Evolutionary conservation across 2,329 filamentous ascomycete species (phyloP).

Genomic region (Drechslerella dactyloides): DNA sequence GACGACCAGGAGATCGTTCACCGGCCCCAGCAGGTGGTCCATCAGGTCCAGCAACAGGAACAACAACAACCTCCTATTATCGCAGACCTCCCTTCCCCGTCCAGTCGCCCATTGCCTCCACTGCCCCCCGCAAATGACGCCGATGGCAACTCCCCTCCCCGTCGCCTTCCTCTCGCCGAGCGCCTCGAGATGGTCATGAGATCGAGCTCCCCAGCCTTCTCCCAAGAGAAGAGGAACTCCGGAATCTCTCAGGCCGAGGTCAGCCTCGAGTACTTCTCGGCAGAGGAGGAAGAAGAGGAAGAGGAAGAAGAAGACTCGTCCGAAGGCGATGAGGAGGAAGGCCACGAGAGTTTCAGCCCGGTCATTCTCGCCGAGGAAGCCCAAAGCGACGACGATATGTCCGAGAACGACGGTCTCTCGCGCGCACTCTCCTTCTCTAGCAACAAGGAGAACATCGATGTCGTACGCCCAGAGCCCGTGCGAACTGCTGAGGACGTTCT

Average conservation of each 20-base stretch:
- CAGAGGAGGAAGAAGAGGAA: slow-evolving; percentile 62
- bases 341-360: slow-evolving; percentile 51
- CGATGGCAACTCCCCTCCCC: slow-evolving; percentile 20
- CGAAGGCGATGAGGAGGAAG: slow-evolving; percentile 48
- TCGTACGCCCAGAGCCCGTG: slow-evolving; percentile 30
- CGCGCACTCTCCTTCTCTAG: slow-evolving; percentile 47
- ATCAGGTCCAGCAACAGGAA: slow-evolving; percentile 57
- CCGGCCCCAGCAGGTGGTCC: slow-evolving; percentile 73
- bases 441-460: slow-evolving; percentile 51
- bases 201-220: slow-evolving; percentile 71
- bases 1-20: slow-evolving; percentile 66
- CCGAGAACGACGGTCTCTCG: slow-evolving; percentile 37
- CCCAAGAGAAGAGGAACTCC: slow-evolving; percentile 58
- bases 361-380: slow-evolving; percentile 51
- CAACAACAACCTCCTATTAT: slow-evolving; percentile 18
- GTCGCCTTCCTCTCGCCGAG: slow-evolving; percentile 52
- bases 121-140: slow-evolving; percentile 68
- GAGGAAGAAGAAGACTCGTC: slow-evolving; percentile 55
- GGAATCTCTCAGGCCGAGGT: slow-evolving; percentile 29
- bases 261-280: slow-evolving; percentile 34
- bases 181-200: slow-evolving; percentile 63
- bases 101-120: slow-evolving; percentile 78
- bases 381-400: slow-evolving; percentile 55
- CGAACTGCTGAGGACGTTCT: slow-evolving; percentile 53
- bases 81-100: slow-evolving; percentile 32